Conservation (phyloP, 75 land plant species). For the Cryptomeria japonica region DNA sequence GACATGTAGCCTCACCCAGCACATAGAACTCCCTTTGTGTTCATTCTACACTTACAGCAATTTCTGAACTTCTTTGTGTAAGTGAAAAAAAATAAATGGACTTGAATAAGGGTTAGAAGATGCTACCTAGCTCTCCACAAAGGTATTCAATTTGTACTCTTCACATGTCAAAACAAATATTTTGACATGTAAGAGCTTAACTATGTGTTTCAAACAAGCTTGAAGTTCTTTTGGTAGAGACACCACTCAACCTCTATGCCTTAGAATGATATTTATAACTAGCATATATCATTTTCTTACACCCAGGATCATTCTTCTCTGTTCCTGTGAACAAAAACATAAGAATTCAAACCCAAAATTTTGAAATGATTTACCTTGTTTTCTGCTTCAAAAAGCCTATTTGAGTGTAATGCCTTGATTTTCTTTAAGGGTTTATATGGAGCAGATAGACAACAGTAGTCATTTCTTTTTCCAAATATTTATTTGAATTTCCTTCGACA, state of each 20-base stretch:
- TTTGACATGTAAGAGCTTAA: not conserved
- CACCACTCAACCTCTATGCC: not conserved
- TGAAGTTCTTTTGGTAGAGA: not conserved
- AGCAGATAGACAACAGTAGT: not conserved
- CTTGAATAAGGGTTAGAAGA: not conserved
- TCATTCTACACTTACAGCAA: not conserved
- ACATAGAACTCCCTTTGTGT: not conserved
- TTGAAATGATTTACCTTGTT: not conserved
- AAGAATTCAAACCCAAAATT: not conserved
- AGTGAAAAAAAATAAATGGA: not conserved
- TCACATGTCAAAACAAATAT: not conserved
- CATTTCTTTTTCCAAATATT: slow-evolving; percentile 18
- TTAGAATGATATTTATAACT: not conserved
- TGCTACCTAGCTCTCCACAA: not conserved
- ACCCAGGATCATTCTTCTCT: not conserved
- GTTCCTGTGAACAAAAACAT: not conserved
- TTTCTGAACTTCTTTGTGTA: not conserved
- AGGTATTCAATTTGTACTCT: not conserved
- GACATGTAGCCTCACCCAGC: not conserved
- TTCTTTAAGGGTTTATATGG: not conserved
- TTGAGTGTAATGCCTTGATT: not conserved
- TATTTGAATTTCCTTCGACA: not conserved
- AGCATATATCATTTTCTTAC: not conserved
- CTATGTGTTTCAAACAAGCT: not conserved
- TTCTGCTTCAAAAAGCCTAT: not conserved